Percentiles rank a stretch among this genome's conserved stretches.
These are phyloP conservation scores for Candida manassasensis DNA, from an alignment of 805 yeast species.

Conservation along the genomic window DNA sequence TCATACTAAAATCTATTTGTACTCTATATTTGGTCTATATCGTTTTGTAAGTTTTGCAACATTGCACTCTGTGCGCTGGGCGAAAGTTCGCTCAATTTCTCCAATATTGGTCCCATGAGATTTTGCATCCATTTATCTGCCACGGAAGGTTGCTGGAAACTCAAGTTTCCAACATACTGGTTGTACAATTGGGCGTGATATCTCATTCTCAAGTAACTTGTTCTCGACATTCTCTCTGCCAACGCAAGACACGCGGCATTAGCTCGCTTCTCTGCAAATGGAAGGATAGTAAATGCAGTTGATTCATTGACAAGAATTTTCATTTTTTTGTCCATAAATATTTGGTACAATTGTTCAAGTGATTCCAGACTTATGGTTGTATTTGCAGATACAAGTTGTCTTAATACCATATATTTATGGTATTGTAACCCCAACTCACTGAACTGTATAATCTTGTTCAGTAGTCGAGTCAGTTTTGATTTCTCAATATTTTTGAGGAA, in stretches of 20 bases:
- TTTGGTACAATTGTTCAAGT: constrained; percentile 4
- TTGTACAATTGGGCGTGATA: constrained; percentile 13
- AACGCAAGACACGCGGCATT: constrained; percentile 9
- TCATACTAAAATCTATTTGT: no score
- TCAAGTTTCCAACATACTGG: constrained; percentile 18
- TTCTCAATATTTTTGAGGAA: background rate
- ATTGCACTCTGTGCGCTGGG: background rate
- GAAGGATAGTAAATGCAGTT: constrained; percentile 8
- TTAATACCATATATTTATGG: constrained; percentile 2
- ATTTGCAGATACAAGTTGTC: background rate
- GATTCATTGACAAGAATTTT: constrained; percentile 10
- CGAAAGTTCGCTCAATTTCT: constrained; percentile 2
- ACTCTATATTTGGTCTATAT: background rate
- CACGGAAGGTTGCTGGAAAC: constrained; percentile 5
- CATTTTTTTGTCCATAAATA: constrained; percentile 12
- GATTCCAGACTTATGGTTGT: constrained; percentile 2
- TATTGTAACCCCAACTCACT: constrained; percentile 1
- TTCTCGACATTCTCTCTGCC: background rate
- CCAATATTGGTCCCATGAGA: constrained; percentile 7
- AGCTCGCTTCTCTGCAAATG: constrained; percentile 11
- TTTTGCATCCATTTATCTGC: constrained; percentile 13
- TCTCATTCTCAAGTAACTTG: constrained; percentile 1
- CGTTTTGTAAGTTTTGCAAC: background rate
- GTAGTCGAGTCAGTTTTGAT: background rate
- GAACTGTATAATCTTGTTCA: background rate